Conservation (phyloP, 805 yeast genomes). For the Candida maris region DNA sequence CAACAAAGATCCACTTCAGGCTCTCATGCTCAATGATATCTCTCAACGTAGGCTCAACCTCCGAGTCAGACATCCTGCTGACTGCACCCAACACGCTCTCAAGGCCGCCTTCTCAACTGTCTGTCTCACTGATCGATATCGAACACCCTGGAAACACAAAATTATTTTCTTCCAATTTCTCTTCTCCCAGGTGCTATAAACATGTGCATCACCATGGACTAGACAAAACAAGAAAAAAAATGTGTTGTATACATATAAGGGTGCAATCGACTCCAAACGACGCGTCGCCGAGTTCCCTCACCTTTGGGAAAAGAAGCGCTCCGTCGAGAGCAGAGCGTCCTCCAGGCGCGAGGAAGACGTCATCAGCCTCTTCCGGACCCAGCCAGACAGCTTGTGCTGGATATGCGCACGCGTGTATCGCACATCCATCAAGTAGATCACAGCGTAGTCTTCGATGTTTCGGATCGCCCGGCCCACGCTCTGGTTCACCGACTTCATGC, state of each 20-base stretch:
- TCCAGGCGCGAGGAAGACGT: slow-evolving; percentile 6
- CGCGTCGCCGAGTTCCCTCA: no score
- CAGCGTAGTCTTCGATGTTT: slow-evolving; percentile 76
- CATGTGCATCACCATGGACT: no score
- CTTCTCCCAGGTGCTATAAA: no score
- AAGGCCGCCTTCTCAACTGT: no score
- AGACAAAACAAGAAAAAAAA: no score
- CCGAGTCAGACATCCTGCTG: slow-evolving; percentile 41
- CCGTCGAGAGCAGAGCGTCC: slow-evolving; percentile 5
- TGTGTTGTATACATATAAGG: no score
- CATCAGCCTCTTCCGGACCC: slow-evolving; percentile 55
- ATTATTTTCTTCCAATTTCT: no score
- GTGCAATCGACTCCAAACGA: background rate
- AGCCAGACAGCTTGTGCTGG: slow-evolving; percentile 59
- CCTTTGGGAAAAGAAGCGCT: no score
- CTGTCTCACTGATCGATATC: no score
- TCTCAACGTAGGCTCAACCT: slow-evolving; percentile 68
- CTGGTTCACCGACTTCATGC: slow-evolving; percentile 90
- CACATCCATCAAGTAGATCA: slow-evolving; percentile 65
- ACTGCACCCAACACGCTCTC: background rate
- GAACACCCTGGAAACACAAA: no score
- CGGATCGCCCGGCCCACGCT: slow-evolving; percentile 90
- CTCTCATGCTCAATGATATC: slow-evolving; percentile 61
- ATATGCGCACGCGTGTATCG: slow-evolving; percentile 48
- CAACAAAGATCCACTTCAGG: slow-evolving; percentile 95